Evolutionary conservation across 495 filamentous ascomycete species (phyloP).

Genomic region (Penicillium riverlandense): DNA sequence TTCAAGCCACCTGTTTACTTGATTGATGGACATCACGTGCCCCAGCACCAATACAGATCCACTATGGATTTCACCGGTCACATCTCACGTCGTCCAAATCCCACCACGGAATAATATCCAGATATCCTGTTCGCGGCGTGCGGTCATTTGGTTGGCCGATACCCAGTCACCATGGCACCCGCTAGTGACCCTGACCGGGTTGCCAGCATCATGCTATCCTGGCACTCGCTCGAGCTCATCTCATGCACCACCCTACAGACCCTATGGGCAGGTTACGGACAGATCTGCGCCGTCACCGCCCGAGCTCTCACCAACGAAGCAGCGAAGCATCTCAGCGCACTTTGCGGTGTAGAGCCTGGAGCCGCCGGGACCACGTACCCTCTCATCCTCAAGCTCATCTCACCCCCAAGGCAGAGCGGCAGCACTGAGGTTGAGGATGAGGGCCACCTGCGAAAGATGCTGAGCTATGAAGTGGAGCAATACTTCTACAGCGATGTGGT

Average conservation of each 20-base stretch:
- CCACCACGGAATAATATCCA: not conserved
- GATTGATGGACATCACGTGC: not conserved
- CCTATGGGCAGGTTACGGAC: slow-evolving; percentile 34
- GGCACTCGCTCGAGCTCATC: slow-evolving; percentile 26
- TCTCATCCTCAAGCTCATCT: slow-evolving; percentile 34
- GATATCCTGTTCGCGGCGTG: not conserved
- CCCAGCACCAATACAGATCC: not conserved
- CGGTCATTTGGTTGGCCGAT: not conserved
- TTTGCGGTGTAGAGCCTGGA: slow-evolving; percentile 14
- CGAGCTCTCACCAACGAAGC: slow-evolving; percentile 19
- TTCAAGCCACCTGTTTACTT: not conserved
- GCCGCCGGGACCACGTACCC: slow-evolving; percentile 15
- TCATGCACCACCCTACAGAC: slow-evolving; percentile 27
- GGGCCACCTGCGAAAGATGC: slow-evolving; percentile 32
- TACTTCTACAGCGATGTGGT: slow-evolving; percentile 26
- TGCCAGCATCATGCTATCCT: slow-evolving; percentile 27
- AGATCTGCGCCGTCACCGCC: slow-evolving; percentile 25
- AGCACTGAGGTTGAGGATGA: slow-evolving; percentile 14
- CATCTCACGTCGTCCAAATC: not conserved
- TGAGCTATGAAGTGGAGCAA: slow-evolving; percentile 33
- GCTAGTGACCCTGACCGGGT: slow-evolving; percentile 18
- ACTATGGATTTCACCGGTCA: not conserved
- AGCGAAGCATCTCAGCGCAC: slow-evolving; percentile 13
- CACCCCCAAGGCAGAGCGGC: slow-evolving; percentile 15
- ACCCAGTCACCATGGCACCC: slow-evolving; percentile 9